A percentile compares a stretch with the other conserved stretches of the same genome.
phyloP scores from a whole-genome alignment of 345 rosid species.

The Corymbia maculata region DNA sequence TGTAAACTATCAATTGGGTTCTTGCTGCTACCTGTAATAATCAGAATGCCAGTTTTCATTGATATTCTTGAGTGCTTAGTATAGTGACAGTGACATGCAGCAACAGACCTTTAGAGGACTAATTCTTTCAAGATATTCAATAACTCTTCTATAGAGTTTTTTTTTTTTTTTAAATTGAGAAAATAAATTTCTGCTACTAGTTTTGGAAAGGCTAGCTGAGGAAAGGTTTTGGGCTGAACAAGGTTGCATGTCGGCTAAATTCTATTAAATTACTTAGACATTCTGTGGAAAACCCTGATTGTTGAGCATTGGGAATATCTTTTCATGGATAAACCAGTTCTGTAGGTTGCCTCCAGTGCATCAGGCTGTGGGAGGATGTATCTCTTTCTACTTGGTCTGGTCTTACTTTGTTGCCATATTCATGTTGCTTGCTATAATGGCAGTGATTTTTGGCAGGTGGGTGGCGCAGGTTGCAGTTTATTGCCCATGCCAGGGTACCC shows the following conservation, averaged over 20 bases:
- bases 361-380: not conserved
- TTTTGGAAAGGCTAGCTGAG: not conserved
- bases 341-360: not conserved
- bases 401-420: not conserved
- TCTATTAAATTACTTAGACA: not conserved
- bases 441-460: slow-evolving; percentile 29
- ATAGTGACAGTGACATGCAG: not conserved
- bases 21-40: not conserved
- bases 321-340: not conserved
- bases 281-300: not conserved
- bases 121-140: not conserved
- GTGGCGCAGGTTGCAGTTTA: slow-evolving; percentile 40
- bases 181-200: not conserved
- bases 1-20: not conserved
- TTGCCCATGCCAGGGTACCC: slow-evolving; percentile 71
- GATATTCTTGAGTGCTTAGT: not conserved
- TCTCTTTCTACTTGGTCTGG: not conserved
- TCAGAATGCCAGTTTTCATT: not conserved
- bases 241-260: not conserved
- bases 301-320: not conserved
- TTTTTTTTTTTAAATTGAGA: not conserved
- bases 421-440: not conserved
- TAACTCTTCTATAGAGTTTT: not conserved
- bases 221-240: not conserved
- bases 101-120: not conserved